These are phyloP conservation scores for Brettanomyces naardenensis DNA, from an alignment of 805 yeast species.

Conservation along the genomic window DNA sequence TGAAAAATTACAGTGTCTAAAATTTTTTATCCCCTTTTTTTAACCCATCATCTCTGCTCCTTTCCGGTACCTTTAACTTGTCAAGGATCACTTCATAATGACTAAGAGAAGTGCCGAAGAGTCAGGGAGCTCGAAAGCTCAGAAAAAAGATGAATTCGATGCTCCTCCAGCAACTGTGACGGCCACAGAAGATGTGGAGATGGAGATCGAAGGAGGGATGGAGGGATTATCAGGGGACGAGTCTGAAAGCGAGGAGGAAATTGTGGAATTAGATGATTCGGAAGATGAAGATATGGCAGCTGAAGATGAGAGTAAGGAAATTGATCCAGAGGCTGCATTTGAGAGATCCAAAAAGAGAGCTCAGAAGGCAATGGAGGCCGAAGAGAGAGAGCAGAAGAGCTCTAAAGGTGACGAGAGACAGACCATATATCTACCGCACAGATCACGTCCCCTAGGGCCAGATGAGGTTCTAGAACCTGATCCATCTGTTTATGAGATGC, in stretches of 20 bases:
- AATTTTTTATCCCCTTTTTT: too few relatives aligned
- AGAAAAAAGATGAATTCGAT: conserved; percentile 14
- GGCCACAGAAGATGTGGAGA: conserved; percentile 38
- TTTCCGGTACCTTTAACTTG: too few relatives aligned
- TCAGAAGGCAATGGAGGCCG: conserved; percentile 17
- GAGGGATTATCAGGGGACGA: conserved; percentile 90
- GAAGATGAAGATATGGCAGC: conserved; percentile 29
- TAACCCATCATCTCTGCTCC: too few relatives aligned
- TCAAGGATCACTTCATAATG: too few relatives aligned
- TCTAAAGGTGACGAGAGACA: conserved; percentile 11
- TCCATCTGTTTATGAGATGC: conserved; percentile 92
- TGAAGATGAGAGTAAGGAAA: conserved; percentile 4
- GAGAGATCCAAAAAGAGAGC: conserved; percentile 5
- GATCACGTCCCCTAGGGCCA: conserved; percentile 84
- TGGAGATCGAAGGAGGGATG: conserved; percentile 60
- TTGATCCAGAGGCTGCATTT: conserved; percentile 6
- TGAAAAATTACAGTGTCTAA: too few relatives aligned
- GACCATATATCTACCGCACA: conserved; percentile 76
- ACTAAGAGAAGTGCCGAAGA: conserved; percentile 28
- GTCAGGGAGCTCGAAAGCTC: conserved; percentile 7
- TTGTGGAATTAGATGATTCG: conserved; percentile 62
- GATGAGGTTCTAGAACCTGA: conserved; percentile 96
- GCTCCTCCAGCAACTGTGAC: conserved; percentile 17
- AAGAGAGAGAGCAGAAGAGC: conserved; percentile 4
- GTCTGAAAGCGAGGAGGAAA: conserved; percentile 76